Evolutionary conservation across 2,329 filamentous ascomycete species (phyloP).

Genomic region (Ceratocystis harringtonii): DNA sequence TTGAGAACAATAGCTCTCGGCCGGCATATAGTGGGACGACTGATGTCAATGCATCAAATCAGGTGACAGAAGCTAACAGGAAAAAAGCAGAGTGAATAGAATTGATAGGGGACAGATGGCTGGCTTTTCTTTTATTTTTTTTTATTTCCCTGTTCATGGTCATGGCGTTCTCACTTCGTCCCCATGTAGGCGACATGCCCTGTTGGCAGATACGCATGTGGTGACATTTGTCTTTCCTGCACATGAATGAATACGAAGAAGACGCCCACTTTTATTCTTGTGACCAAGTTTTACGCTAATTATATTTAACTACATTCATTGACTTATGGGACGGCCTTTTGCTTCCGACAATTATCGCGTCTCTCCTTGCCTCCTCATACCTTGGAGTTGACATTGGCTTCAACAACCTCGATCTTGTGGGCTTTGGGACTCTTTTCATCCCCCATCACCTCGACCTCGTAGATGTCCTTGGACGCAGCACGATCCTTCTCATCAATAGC

Average conservation of each 20-base stretch:
- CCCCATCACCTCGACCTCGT: conserved; percentile 7
- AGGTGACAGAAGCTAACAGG: not conserved
- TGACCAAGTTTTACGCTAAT: too few species aligned
- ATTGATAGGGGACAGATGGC: not conserved
- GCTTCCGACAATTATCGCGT: too few species aligned
- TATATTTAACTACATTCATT: too few species aligned
- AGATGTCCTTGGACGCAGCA: not conserved
- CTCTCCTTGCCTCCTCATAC: not conserved
- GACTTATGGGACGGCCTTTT: too few species aligned
- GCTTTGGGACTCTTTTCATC: not conserved
- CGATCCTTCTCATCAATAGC: conserved; percentile 19
- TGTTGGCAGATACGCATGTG: too few species aligned
- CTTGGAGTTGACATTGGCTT: not conserved
- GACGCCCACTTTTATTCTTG: too few species aligned
- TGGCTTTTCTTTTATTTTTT: too few species aligned
- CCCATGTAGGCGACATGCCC: too few species aligned
- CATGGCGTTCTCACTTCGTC: too few species aligned
- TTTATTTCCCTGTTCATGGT: too few species aligned
- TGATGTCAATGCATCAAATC: conserved; percentile 32
- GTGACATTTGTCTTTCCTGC: not conserved
- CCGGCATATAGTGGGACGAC: conserved; percentile 53
- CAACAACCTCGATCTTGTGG: not conserved
- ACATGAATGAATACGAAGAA: not conserved
- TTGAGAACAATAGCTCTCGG: conserved; percentile 45
- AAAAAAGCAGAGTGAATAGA: not conserved